Base-by-base conservation (phyloP, 495 filamentous ascomycete species). In the Daldinia loculata region DNA sequence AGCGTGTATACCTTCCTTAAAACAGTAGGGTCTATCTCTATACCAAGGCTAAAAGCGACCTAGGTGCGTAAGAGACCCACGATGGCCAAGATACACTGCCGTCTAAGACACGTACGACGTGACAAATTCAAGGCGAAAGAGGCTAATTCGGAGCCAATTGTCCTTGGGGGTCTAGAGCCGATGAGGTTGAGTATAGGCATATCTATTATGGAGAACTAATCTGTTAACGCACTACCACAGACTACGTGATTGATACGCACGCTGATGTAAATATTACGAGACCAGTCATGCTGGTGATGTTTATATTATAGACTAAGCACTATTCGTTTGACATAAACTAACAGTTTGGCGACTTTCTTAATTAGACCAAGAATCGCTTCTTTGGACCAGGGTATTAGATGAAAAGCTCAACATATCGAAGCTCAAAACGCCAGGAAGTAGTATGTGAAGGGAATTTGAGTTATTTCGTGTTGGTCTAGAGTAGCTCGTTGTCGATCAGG, bases 51-150 rank as follows among this genome's bases (percentile, higher is more conserved):
- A 55, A 30, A 64, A 55, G 24, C 56, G 65, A 66, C 61, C 56
- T 27, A 50, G 32, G 19, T 70, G 61, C 56, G 56, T 70, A 65
- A 65, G 67, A 60, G 61, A 56, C 57, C 39, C 62, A 66, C 58
- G 53, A 62, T 36, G 9, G 62, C 63, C 68, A 71, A 66, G 68
- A 63, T 17, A 29, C 55, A 43, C 22, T 19, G 5, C 14, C 39
- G 30, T 62, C 58, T 43, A 66, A 45, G 52, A 52, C 63, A 62
- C 51, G 32, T 38, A 43, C 12, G 26, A 24, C 2, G 60, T 66
- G 56, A 66, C 68, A 71, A 66, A 71, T 66, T 14, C 34, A 66
- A 38, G 5, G 22, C 15, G n/a, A 43, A 2, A 22, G 14, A 61
- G 24, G n/a, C 55, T 66, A 32, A 30, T 56, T 26, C 32, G 57